Evolutionary conservation across 1,284 basidiomycete species (phyloP), one percentile per base, ranked within the genome.

Genomic region (Cutaneotrichosporon arboriforme): DNA sequence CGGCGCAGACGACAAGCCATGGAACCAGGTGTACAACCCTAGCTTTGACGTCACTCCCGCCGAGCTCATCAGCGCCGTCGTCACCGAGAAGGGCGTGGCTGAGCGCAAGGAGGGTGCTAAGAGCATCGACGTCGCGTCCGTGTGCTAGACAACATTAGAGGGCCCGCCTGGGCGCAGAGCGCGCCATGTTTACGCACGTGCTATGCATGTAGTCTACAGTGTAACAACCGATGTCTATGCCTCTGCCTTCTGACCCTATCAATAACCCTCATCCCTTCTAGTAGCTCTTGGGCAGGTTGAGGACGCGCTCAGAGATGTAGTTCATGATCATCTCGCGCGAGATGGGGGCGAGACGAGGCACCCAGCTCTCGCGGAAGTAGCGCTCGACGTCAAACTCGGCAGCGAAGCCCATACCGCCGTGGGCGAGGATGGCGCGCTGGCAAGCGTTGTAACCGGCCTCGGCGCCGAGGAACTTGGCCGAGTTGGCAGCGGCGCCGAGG

Each of bases 31-130:
- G 9, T 91, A 92, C 74, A 96, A 94, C 73, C 90, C 91, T 4
- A 88, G 86, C 58, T 96, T 94, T 71, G 91, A 94, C 68, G 90
- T 96, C 15, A 94, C 91, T 0, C 90, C 91, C 1, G 88, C 90
- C 1, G 85, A 88, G 59, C 67, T 79, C 21, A 79, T 79, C 56
- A 77, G 74, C 63, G 59, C 67, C n/a, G 87, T 92, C 47, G 88
- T 90, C 7, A 91, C 89, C 4, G 89, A 92, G 76, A 90, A 86
- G 66, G 89, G 90, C 12, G 88, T 91, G 12, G 87, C 87, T 4
- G 81, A 84, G 53, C 67, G 74, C 44, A 57, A 66, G 35, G 66
- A 69, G 18, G 75, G 74, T 8, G 63, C 65, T 47, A 69, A 66
- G 33, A 58, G 46, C 46, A 77, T 77, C 33, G 69, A 74, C 52